phyloP scores from a whole-genome alignment of 2,329 filamentous ascomycete genomes.

The Penicillium sp. region DNA sequence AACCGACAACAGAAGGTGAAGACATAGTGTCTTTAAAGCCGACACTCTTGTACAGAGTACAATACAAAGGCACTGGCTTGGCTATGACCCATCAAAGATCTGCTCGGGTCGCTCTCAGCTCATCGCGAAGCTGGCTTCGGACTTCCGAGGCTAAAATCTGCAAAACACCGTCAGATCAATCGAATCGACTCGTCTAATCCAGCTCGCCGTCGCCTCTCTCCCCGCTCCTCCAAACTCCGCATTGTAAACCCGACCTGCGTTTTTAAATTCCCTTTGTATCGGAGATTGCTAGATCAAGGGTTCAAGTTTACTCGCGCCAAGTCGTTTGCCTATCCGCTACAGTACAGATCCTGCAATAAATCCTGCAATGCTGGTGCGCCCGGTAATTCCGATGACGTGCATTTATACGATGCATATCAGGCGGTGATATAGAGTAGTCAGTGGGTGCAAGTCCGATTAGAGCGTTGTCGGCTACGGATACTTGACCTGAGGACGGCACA shows the following conservation, averaged over 20 bases:
- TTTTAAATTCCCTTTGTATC: not conserved
- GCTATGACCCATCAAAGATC: not conserved
- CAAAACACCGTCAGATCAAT: not conserved
- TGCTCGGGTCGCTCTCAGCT: not conserved
- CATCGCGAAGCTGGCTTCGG: conserved; percentile 3
- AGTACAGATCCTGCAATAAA: not conserved
- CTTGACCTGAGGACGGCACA: not conserved
- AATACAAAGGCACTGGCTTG: not conserved
- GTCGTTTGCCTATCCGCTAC: not conserved
- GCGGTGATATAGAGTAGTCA: not conserved
- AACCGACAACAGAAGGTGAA: conserved; percentile 3
- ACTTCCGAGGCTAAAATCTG: conserved; percentile 5
- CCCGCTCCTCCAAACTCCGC: not conserved
- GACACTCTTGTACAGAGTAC: not conserved
- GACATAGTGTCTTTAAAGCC: not conserved
- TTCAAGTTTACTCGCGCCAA: not conserved
- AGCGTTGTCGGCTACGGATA: not conserved
- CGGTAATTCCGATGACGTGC: not conserved
- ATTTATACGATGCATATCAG: not conserved
- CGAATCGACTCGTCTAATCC: not conserved
- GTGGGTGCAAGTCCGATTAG: not conserved
- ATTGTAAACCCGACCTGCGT: not conserved
- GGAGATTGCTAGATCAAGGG: not conserved
- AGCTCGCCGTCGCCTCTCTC: not conserved
- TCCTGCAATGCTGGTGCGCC: not conserved